Percentiles rank a stretch among this genome's conserved stretches.
These are phyloP conservation scores for Sarcodon sp. DNA, from an alignment of 768 basidiomycete genomes.

Conservation along the genomic window DNA sequence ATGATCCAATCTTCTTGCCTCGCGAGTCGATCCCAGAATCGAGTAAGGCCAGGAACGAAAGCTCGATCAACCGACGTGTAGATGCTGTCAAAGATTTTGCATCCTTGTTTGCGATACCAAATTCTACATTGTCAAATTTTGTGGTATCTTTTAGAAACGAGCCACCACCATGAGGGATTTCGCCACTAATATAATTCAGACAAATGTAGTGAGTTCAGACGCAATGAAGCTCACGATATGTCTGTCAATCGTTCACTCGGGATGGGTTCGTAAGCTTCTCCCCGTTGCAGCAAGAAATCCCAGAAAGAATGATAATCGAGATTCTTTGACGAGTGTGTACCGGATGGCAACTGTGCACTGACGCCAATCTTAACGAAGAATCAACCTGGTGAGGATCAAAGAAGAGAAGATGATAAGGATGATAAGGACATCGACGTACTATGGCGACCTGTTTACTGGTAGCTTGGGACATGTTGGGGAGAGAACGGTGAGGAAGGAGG, in stretches of 20 bases:
- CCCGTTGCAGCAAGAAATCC: no score
- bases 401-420: no score
- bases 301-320: no score
- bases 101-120: constrained; percentile 24
- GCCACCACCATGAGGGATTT: constrained; percentile 6
- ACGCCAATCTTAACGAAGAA: no score
- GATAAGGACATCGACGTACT: no score
- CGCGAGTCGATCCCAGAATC: constrained; percentile 36
- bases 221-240: not conserved
- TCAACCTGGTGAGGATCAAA: no score
- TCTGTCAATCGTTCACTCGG: not conserved
- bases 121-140: constrained; percentile 24
- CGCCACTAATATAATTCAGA: not conserved
- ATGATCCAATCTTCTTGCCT: constrained; percentile 22
- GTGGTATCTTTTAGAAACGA: constrained; percentile 25
- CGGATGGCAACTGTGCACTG: no score
- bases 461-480: no score
- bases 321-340: no score
- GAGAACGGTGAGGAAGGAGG: no score
- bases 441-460: no score
- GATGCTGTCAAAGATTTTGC: constrained; percentile 20
- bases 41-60: constrained; percentile 25
- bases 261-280: not conserved
- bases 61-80: constrained; percentile 24
- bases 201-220: no score